These are phyloP conservation scores for Periconia digitata DNA, from an alignment of 2,329 filamentous ascomycete genomes.

Conservation along the genomic window DNA sequence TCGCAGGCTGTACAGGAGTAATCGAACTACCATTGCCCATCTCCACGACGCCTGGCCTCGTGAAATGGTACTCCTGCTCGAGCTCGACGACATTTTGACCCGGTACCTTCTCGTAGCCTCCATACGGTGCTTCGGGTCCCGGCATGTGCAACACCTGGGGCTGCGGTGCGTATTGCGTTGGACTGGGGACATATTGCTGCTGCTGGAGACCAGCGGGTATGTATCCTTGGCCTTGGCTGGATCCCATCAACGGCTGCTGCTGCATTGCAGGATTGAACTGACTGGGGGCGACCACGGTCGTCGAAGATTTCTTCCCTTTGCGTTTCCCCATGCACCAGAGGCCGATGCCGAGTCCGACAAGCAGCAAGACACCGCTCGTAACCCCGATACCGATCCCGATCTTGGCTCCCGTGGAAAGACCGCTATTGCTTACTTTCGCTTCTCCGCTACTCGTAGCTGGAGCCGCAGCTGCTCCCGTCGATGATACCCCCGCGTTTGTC, in stretches of 20 bases:
- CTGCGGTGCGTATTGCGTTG: slow-evolving; percentile 10
- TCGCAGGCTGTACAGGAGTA: background rate
- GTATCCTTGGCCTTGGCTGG: slow-evolving; percentile 6
- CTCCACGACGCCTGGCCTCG: slow-evolving; percentile 17
- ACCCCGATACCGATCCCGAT: slow-evolving; percentile 19
- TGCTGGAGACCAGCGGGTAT: slow-evolving; percentile 8
- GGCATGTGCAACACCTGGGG: background rate
- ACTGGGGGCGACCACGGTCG: slow-evolving; percentile 8
- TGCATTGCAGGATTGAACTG: background rate
- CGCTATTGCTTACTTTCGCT: slow-evolving; percentile 2
- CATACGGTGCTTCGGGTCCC: background rate
- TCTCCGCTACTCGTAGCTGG: background rate
- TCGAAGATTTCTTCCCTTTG: slow-evolving; percentile 14
- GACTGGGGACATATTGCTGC: slow-evolving; percentile 1
- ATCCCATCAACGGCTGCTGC: slow-evolving; percentile 4
- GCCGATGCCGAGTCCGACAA: slow-evolving; percentile 13
- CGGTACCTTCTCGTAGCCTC: slow-evolving; percentile 10
- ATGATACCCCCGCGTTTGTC: background rate
- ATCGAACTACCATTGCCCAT: slow-evolving; percentile 15
- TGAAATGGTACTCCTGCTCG: slow-evolving; percentile 21
- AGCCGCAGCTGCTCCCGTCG: background rate
- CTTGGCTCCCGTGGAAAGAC: slow-evolving; percentile 15
- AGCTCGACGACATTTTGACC: slow-evolving; percentile 11
- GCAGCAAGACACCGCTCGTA: slow-evolving; percentile 7
- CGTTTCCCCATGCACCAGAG: slow-evolving; percentile 16